These are phyloP conservation scores for Choanephora cucurbitarum DNA, from an alignment of 371 early-diverging fungal species.

Conservation along the genomic window DNA sequence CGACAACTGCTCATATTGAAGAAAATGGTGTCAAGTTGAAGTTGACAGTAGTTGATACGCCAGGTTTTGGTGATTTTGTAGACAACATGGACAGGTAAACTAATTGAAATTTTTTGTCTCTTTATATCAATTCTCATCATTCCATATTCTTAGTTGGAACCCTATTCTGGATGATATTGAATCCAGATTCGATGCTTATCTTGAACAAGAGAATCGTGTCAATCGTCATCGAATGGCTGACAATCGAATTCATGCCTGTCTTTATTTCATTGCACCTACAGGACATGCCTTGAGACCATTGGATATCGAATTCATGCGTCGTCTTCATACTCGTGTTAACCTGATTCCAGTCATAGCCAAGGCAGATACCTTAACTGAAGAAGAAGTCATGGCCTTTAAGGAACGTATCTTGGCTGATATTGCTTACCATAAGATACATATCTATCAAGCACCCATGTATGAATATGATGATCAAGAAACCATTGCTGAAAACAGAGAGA, in stretches of 20 bases:
- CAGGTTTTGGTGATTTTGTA: slow-evolving; percentile 92
- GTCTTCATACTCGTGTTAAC: slow-evolving; percentile 92
- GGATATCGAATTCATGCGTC: slow-evolving; percentile 96
- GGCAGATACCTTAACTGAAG: slow-evolving; percentile 95
- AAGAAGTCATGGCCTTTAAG: slow-evolving; percentile 93
- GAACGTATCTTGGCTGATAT: slow-evolving; percentile 91
- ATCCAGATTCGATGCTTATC: slow-evolving; percentile 89
- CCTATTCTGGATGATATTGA: slow-evolving; percentile 96
- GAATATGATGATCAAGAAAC: slow-evolving; percentile 95
- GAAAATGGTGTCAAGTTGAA: slow-evolving; percentile 89
- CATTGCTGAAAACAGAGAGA: slow-evolving; percentile 90
- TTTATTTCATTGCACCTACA: slow-evolving; percentile 98
- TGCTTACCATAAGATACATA: slow-evolving; percentile 87
- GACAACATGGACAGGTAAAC: slow-evolving; percentile 86
- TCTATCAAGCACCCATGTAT: slow-evolving; percentile 89
- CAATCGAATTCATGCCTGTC: slow-evolving; percentile 94
- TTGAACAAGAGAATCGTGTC: slow-evolving; percentile 91
- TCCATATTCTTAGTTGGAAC: slow-evolving; percentile 67
- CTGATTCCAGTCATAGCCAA: slow-evolving; percentile 98
- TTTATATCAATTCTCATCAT: neutral
- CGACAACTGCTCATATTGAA: slow-evolving; percentile 82
- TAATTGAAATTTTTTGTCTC: neutral
- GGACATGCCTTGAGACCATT: slow-evolving; percentile 91
- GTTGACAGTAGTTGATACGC: slow-evolving; percentile 93
- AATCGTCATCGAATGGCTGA: slow-evolving; percentile 86